phyloP scores from a whole-genome alignment of 2,329 filamentous ascomycete species.

The Immersiporthe knoxdaviesiana region DNA sequence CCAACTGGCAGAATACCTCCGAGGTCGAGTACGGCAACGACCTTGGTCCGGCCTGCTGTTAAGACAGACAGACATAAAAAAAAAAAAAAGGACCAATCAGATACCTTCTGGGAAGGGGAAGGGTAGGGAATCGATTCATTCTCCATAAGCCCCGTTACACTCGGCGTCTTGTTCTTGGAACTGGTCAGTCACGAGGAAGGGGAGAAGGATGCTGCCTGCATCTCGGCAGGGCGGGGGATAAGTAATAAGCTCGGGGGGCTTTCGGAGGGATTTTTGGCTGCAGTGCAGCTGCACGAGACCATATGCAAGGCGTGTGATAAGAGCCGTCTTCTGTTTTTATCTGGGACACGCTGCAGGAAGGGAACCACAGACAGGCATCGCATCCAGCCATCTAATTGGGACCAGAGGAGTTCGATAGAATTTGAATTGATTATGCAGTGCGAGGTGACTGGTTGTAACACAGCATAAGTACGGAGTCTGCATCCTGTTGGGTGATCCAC shows the following conservation, averaged over 20 bases:
- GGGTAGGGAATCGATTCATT: no score
- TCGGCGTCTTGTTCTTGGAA: not conserved
- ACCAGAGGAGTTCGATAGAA: no score
- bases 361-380: not conserved
- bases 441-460: not conserved
- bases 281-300: not conserved
- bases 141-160: not conserved
- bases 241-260: not conserved
- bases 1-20: no score
- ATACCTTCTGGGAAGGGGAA: not conserved
- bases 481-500: not conserved
- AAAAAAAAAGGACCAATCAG: no score
- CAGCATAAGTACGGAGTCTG: no score
- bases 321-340: not conserved
- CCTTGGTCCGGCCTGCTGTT: no score
- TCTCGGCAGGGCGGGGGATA: not conserved
- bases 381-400: not conserved
- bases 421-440: not conserved
- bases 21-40: no score
- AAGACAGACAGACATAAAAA: no score
- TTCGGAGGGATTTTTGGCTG: not conserved
- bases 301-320: not conserved
- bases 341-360: not conserved
- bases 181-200: not conserved
- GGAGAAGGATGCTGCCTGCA: not conserved